Conservation (phyloP, 2,329 filamentous ascomycete species). For the Fusarium papillatum region DNA sequence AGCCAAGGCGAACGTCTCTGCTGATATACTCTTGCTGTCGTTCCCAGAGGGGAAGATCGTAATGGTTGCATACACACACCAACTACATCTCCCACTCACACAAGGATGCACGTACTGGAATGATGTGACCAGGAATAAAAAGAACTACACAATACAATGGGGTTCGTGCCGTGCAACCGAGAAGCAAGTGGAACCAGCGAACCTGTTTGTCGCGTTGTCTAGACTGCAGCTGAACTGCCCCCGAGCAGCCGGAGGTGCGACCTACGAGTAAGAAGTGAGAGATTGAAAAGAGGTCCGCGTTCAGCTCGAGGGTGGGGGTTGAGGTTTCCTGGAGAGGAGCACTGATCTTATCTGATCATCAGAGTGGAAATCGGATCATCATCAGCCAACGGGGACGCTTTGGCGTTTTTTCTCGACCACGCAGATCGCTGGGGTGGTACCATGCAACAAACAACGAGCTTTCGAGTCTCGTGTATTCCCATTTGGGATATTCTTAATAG, state of each 20-base stretch:
- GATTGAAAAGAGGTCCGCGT: background rate
- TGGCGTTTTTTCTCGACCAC: background rate
- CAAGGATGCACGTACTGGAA: background rate
- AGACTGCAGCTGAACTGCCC: background rate
- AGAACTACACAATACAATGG: slow-evolving; percentile 5
- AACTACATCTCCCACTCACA: background rate
- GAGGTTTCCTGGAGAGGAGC: background rate
- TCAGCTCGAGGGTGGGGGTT: background rate
- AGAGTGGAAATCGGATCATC: background rate
- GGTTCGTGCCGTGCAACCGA: slow-evolving; percentile 4
- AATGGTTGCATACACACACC: background rate
- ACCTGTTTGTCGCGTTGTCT: slow-evolving; percentile 10
- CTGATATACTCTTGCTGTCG: background rate
- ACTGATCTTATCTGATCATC: slow-evolving; percentile 12
- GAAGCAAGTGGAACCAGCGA: background rate
- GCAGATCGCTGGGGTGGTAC: background rate
- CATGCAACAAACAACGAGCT: background rate
- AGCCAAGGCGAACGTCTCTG: background rate
- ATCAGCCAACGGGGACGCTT: background rate
- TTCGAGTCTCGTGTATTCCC: background rate
- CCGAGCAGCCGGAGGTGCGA: background rate
- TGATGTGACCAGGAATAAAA: background rate
- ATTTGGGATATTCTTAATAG: background rate
- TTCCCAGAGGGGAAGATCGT: slow-evolving; percentile 1
- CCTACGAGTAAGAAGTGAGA: background rate